A percentile compares a stretch with the other conserved stretches of the same genome.
Conservation (phyloP, 2,329 filamentous ascomycete genomes). For the Colletotrichum brevisporum region DNA sequence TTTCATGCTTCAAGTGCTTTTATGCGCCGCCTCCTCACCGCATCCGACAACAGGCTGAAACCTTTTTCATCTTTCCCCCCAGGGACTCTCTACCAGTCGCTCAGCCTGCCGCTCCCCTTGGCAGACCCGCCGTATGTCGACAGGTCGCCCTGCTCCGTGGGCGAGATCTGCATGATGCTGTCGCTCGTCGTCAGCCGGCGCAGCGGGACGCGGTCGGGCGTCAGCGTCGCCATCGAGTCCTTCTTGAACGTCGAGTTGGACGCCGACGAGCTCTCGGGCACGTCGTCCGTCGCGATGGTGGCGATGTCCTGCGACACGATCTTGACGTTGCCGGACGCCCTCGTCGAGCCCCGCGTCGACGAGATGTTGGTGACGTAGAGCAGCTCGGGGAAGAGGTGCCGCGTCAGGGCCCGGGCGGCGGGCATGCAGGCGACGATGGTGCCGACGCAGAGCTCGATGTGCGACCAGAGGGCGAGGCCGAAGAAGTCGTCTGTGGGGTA, state of each 20-base stretch:
- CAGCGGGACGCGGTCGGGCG: constrained; percentile 36
- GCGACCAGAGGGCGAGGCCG: constrained; percentile 51
- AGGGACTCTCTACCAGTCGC: constrained; percentile 4
- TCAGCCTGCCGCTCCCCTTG: constrained; percentile 8
- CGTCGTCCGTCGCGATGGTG: constrained; percentile 14
- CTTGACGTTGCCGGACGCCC: constrained; percentile 33
- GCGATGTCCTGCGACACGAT: constrained; percentile 32
- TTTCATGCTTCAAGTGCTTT: background rate
- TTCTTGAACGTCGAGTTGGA: constrained; percentile 34
- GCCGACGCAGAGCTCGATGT: constrained; percentile 30
- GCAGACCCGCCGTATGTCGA: constrained; percentile 3
- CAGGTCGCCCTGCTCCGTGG: background rate
- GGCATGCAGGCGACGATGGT: constrained; percentile 34
- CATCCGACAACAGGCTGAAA: too few relatives aligned
- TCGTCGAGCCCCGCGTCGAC: constrained; percentile 4
- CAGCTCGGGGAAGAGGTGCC: constrained; percentile 31
- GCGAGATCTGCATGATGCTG: background rate
- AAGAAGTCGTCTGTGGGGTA: constrained; percentile 39
- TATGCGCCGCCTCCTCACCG: background rate
- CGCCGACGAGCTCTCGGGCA: background rate
- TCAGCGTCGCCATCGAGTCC: constrained; percentile 46
- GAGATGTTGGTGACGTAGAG: constrained; percentile 26
- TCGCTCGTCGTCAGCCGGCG: constrained; percentile 22
- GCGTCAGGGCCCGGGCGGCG: constrained; percentile 20
- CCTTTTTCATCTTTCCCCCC: too few relatives aligned